A percentile compares a stretch with the other conserved stretches of the same genome.
Conservation (phyloP, 106 monocot genomes). For the Apostasia ramifera region DNA sequence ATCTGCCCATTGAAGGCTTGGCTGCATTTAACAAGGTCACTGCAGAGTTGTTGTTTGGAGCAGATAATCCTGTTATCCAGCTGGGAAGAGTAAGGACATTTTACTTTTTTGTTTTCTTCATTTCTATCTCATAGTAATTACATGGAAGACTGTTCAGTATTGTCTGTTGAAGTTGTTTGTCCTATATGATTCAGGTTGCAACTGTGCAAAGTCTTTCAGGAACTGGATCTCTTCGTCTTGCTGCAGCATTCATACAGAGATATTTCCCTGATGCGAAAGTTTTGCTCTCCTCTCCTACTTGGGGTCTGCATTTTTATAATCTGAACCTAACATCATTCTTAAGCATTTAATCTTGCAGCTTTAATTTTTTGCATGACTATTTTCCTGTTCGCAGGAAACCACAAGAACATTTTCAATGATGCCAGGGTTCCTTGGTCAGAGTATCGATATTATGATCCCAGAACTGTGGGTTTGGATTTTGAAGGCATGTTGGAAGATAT, state of each 20-base stretch:
- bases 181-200: constrained; percentile 48
- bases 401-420: constrained; percentile 99
- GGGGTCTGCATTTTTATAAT: constrained; percentile 48
- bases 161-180: not conserved
- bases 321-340: not conserved
- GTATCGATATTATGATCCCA: constrained; percentile 91
- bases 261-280: constrained; percentile 93
- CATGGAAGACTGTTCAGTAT: not conserved
- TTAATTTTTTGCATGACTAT: constrained; percentile 3
- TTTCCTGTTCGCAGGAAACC: constrained; percentile 63
- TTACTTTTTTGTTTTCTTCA: constrained; percentile 1
- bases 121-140: not conserved
- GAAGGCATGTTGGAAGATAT: constrained; percentile 96
- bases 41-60: constrained; percentile 82
- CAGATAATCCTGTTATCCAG: constrained; percentile 64
- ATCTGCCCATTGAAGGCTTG: constrained; percentile 98
- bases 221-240: constrained; percentile 98
- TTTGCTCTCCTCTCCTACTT: constrained; percentile 93
- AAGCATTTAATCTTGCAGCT: not conserved
- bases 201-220: constrained; percentile 97
- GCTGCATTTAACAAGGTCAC: constrained; percentile 94
- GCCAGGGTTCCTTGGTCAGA: constrained; percentile 96
- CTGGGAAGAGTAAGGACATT: constrained; percentile 52
- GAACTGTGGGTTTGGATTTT: constrained; percentile 96
- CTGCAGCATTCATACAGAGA: constrained; percentile 98